Evolutionary conservation across 805 yeast species (phyloP).

Genomic region (Candida multigemmis): DNA sequence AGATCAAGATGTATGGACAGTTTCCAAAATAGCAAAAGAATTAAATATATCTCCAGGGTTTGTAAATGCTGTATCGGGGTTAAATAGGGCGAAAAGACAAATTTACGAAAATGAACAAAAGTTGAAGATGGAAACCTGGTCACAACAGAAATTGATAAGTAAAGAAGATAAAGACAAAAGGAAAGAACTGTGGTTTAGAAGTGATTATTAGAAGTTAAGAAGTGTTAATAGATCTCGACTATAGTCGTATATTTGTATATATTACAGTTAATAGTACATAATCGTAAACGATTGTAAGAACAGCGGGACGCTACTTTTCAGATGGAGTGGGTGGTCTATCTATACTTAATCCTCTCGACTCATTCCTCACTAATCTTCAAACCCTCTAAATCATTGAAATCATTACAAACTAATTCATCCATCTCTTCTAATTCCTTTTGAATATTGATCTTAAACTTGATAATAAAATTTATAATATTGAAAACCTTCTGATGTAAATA

Average conservation of each 20-base stretch:
- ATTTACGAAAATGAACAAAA: constrained; percentile 41
- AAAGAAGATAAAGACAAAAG: constrained; percentile 46
- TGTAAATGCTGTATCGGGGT: constrained; percentile 18
- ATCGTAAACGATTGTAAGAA: too few relatives aligned
- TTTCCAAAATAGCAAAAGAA: constrained; percentile 50
- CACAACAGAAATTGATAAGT: constrained; percentile 35
- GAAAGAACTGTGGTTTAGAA: constrained; percentile 55
- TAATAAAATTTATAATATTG: constrained; percentile 48
- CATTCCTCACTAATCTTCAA: too few relatives aligned
- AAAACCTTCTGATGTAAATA: constrained; percentile 45
- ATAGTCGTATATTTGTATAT: too few relatives aligned
- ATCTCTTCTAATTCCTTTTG: constrained; percentile 57
- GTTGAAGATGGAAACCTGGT: constrained; percentile 41
- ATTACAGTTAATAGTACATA: too few relatives aligned
- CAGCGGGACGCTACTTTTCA: too few relatives aligned
- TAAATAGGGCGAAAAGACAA: constrained; percentile 24
- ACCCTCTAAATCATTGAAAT: too few relatives aligned
- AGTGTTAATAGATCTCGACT: too few relatives aligned
- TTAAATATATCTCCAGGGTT: constrained; percentile 38
- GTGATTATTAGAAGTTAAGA: constrained; percentile 25
- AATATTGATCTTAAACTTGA: constrained; percentile 57
- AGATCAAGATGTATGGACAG: constrained; percentile 58
- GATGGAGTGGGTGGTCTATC: too few relatives aligned
- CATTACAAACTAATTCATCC: constrained; percentile 32
- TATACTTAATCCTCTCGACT: too few relatives aligned